Evolutionary conservation across 2,329 filamentous ascomycete species (phyloP).

Genomic region (Ophiostoma pallidulum): DNA sequence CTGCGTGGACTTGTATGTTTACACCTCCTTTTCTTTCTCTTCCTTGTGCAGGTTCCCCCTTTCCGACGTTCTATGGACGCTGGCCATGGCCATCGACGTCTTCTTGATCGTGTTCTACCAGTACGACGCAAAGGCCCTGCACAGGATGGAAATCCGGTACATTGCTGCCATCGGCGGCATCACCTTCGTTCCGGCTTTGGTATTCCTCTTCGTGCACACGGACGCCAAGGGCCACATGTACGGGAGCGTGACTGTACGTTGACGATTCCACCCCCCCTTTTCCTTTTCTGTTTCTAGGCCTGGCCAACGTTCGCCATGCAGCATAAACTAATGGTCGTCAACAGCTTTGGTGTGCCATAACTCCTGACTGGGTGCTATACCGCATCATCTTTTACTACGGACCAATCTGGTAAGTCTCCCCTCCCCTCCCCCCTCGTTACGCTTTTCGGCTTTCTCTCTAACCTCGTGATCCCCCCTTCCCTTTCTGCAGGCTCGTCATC

Average conservation of each 20-base stretch:
- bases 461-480: no score
- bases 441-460: neutral
- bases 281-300: neutral
- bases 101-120: constrained; percentile 28
- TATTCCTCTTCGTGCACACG: constrained; percentile 25
- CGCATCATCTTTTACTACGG: constrained; percentile 28
- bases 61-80: constrained; percentile 29
- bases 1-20: no score
- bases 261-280: neutral
- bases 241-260: constrained; percentile 26
- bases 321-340: no score
- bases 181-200: constrained; percentile 27
- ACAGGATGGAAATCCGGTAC: constrained; percentile 26
- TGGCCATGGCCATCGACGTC: constrained; percentile 28
- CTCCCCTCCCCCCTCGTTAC: neutral
- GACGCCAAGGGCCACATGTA: constrained; percentile 27
- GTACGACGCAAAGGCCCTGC: constrained; percentile 24
- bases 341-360: constrained; percentile 30
- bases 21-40: neutral
- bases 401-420: constrained; percentile 25
- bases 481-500: constrained; percentile 22
- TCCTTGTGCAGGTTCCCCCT: constrained; percentile 26
- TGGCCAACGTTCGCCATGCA: no score
- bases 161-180: constrained; percentile 22
- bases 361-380: constrained; percentile 27